Evolutionary conservation across 129 eudicot species (phyloP), one percentile per base, ranked within the genome.

Genomic region (Chrysanthemum makinoi): DNA sequence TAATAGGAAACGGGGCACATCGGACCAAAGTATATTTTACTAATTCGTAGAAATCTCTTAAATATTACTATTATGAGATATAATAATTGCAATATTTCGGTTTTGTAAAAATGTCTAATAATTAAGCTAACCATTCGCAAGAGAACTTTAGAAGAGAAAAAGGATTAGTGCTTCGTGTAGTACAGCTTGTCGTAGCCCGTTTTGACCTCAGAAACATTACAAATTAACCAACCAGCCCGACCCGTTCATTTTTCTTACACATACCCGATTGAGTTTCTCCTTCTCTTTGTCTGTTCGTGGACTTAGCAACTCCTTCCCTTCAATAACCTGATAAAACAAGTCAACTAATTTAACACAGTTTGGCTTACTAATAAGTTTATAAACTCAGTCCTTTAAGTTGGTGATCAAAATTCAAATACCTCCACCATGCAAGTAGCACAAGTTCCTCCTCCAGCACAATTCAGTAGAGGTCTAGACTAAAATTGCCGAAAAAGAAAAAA

Each of bases 361-460:
- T 30, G 39, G 46, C 49, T 10, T 52, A 43, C 5, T 24, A 50
- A 73, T 28, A 24, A 10, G 56, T 50, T n/a, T 62, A 4, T 20
- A 33, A 54, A 53, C 65, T 48, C 13, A 4, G 10, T 68, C 13
- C 54, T 60, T n/a, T 10, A 18, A 39, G 3, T 43, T 43, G 51
- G 16, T 49, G 19, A 52, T 12, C 19, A 35, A 39, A 13, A 20
- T 20, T 20, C 22, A 20, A 20, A 20, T 78, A 91, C 97, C 96
- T 92, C 98, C 62, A 92, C 96, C 66, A 88, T 77, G 84, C 98
- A 92, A 19, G 98, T 84, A n/a, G 72, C 98, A 81, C 98, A 92
- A 4, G 87, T 89, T 64, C 98, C 98, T 67, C 98, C 98, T 57
- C 98, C 98, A 6, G 76, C 91, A 64, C 98, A 92, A 61, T 92